These are phyloP conservation scores for Sugiyamaella novakii DNA, from an alignment of 1,139 yeast genomes.

Conservation along the genomic window DNA sequence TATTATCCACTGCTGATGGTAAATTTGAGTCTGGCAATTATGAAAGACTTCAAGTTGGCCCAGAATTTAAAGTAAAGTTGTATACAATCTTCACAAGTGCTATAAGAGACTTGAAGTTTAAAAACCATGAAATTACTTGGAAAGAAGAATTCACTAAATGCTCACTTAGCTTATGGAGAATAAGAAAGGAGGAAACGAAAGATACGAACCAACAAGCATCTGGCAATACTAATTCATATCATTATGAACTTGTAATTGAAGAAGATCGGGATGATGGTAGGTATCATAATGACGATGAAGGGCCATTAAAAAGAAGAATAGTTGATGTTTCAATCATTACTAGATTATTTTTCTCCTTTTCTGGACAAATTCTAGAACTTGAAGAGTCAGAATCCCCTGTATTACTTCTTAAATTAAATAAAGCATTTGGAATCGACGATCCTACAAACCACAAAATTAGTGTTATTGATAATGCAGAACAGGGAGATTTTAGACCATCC, in stretches of 20 bases:
- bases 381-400: slow-evolving; percentile 72
- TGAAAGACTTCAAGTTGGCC: slow-evolving; percentile 53
- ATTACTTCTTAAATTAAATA: slow-evolving; percentile 57
- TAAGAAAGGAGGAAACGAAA: slow-evolving; percentile 8
- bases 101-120: slow-evolving; percentile 41
- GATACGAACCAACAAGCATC: not conserved
- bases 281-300: slow-evolving; percentile 62
- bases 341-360: slow-evolving; percentile 69
- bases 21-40: slow-evolving; percentile 28
- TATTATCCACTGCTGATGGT: slow-evolving; percentile 49
- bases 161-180: slow-evolving; percentile 48
- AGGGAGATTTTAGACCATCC: slow-evolving; percentile 13
- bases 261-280: slow-evolving; percentile 75
- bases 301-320: slow-evolving; percentile 34
- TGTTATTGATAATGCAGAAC: slow-evolving; percentile 12
- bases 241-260: slow-evolving; percentile 51
- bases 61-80: slow-evolving; percentile 58
- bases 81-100: slow-evolving; percentile 70
- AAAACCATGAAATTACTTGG: slow-evolving; percentile 58
- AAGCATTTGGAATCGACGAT: slow-evolving; percentile 32
- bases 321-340: slow-evolving; percentile 51
- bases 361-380: slow-evolving; percentile 65
- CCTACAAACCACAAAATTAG: slow-evolving; percentile 13
- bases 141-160: slow-evolving; percentile 71
- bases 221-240: slow-evolving; percentile 34